These are phyloP conservation scores for Aspergillus homomorphus DNA, from an alignment of 495 filamentous ascomycete species.

Conservation along the genomic window DNA sequence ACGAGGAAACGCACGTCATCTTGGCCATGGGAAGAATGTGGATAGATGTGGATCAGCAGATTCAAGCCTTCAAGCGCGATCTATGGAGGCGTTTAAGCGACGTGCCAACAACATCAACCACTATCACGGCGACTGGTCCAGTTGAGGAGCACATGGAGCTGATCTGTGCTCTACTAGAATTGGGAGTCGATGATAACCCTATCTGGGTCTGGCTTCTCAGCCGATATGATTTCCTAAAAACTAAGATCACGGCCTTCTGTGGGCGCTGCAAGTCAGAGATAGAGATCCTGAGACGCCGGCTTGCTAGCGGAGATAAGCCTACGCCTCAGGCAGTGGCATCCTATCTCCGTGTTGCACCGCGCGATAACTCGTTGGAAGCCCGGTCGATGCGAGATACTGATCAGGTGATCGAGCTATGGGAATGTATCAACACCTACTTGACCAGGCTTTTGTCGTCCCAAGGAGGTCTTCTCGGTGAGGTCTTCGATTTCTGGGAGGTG, in stretches of 20 bases:
- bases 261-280: constrained; percentile 86
- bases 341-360: constrained; percentile 67
- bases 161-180: constrained; percentile 79
- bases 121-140: constrained; percentile 38
- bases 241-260: constrained; percentile 71
- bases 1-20: constrained; percentile 78
- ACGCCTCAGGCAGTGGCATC: constrained; percentile 63
- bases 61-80: constrained; percentile 81
- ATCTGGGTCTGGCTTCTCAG: constrained; percentile 93
- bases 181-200: constrained; percentile 92
- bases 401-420: constrained; percentile 85
- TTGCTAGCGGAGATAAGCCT: constrained; percentile 70
- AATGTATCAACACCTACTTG: constrained; percentile 70
- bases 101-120: constrained; percentile 45
- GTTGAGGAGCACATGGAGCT: constrained; percentile 86
- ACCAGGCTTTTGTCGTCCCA: constrained; percentile 64
- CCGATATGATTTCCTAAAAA: constrained; percentile 81
- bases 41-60: constrained; percentile 81
- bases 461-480: constrained; percentile 79
- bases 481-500: constrained; percentile 91
- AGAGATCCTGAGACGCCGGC: constrained; percentile 78
- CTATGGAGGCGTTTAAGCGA: constrained; percentile 76
- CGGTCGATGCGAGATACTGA: constrained; percentile 63
- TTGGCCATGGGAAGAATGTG: constrained; percentile 91
- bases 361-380: constrained; percentile 54